Conservation (phyloP, 495 filamentous ascomycete genomes). For the Mytilinidion resinicola region DNA sequence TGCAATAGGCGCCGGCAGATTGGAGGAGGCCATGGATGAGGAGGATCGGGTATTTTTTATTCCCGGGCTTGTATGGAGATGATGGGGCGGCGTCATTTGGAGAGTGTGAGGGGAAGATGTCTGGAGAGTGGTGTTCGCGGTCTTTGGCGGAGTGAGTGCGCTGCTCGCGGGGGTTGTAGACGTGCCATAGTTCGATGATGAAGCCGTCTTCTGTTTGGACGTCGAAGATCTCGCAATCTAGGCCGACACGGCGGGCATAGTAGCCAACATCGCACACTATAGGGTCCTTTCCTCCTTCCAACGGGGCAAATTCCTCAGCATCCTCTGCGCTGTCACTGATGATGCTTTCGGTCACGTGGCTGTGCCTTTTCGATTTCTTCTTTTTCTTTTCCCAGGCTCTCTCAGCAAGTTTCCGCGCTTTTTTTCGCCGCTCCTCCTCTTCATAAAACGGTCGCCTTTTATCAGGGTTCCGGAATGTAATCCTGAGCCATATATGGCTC, state of each 20-base stretch:
- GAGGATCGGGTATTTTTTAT: slow-evolving; percentile 77
- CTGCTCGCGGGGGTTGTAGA: slow-evolving; percentile 72
- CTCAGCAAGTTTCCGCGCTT: slow-evolving; percentile 50
- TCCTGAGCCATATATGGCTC: slow-evolving; percentile 41
- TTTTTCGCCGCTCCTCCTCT: slow-evolving; percentile 56
- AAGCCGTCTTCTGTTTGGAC: slow-evolving; percentile 96
- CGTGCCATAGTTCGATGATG: slow-evolving; percentile 79
- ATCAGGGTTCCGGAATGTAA: slow-evolving; percentile 53
- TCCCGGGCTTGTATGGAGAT: slow-evolving; percentile 24
- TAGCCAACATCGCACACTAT: slow-evolving; percentile 74
- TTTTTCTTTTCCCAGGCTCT: slow-evolving; percentile 52
- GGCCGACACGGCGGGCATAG: slow-evolving; percentile 81
- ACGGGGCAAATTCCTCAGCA: slow-evolving; percentile 55
- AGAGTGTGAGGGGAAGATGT: slow-evolving; percentile 40
- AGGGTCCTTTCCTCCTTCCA: slow-evolving; percentile 73
- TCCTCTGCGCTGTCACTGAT: slow-evolving; percentile 37
- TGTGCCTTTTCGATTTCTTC: slow-evolving; percentile 26
- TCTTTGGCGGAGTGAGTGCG: slow-evolving; percentile 12
- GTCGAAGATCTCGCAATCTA: slow-evolving; percentile 76
- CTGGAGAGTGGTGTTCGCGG: slow-evolving; percentile 28
- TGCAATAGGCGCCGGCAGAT: slow-evolving; percentile 79
- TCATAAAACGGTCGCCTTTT: slow-evolving; percentile 58
- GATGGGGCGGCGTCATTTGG: slow-evolving; percentile 27
- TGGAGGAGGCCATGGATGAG: slow-evolving; percentile 87
- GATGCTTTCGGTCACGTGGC: slow-evolving; percentile 24